Base-by-base conservation (phyloP, 2,329 filamentous ascomycete genomes). In the Colletotrichum sp. region DNA sequence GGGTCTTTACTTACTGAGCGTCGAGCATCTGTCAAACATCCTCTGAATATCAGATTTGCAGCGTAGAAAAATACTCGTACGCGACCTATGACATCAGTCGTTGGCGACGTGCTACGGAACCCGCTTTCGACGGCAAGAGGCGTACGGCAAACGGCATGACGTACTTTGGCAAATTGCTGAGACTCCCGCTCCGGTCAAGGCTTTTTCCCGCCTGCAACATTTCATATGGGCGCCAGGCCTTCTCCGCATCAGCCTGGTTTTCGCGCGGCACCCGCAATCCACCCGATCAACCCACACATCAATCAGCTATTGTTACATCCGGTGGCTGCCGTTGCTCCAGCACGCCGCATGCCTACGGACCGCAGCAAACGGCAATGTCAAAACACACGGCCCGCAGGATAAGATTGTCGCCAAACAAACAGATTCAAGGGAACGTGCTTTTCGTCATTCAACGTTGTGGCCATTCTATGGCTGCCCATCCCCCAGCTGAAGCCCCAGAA, bases 381-480 rank as follows among this genome's bases (percentile, higher is more conserved):
- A 61, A 75, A 75, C 68, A 75, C 16, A 55, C 30, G 70, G 73
- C 56, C 70, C 64, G 64, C 43, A 73, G 56, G 61, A 30, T 73
- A 68, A 73, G 70, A 73, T 73, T 75, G 64, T 32, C 64, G 9
- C 64, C 73, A 75, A 75, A 75, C 73, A 75, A 73, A 75, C 48
- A 73, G 28, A 65, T 26, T 52, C 70, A 64, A 60, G 32, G 70
- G 73, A 75, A 75, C 70, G 73, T 64, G 43, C 64, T 68, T 60
- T 73, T 32, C 73, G 64, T 75, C 73, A 75, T 75, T 28, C 58
- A 24, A 58, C 24, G 24, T 34, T 64, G 18, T 38, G n/a, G 13
- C 30, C 38, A 58, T 52, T 58, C n/a, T 15, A 24, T 18, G 28
- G 65, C 55, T 71, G 13, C 24, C 18, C 18, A 38, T n/a, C 36